These are phyloP conservation scores for Phytophthora agathidicida DNA, from an alignment of 352 stramenopile genomes.

Conservation along the genomic window DNA sequence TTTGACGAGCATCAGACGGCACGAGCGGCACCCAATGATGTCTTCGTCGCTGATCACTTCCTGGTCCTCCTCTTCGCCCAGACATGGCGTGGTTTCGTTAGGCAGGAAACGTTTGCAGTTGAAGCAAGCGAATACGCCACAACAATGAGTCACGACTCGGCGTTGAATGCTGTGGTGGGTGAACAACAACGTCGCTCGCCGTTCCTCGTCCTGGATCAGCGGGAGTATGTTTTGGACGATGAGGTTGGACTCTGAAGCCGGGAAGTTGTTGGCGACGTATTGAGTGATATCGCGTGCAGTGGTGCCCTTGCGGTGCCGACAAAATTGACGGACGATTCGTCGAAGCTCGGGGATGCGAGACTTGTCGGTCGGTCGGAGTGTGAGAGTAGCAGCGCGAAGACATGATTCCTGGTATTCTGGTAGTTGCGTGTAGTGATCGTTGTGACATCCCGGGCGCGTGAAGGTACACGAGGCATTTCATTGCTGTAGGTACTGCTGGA, in stretches of 20 bases:
- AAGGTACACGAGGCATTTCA: constrained; percentile 35
- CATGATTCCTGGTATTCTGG: constrained; percentile 5
- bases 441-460: constrained; percentile 35
- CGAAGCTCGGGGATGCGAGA: constrained; percentile 18
- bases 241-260: background rate
- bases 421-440: constrained; percentile 35
- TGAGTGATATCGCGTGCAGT: constrained; percentile 25
- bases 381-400: constrained; percentile 7
- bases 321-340: constrained; percentile 21
- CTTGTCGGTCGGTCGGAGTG: constrained; percentile 11
- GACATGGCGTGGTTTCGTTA: constrained; percentile 7
- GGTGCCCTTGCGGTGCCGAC: constrained; percentile 11
- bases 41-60: constrained; percentile 26
- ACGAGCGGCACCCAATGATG: constrained; percentile 44
- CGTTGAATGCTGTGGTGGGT: constrained; percentile 36
- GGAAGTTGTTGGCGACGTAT: constrained; percentile 14
- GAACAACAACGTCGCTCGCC: constrained; percentile 49
- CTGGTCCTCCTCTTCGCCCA: constrained; percentile 12
- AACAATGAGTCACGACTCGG: constrained; percentile 42
- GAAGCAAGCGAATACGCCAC: constrained; percentile 39
- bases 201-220: constrained; percentile 46
- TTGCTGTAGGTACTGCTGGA: constrained; percentile 12
- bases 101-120: constrained; percentile 55
- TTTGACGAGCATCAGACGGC: constrained; percentile 54
- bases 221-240: constrained; percentile 22